Evolutionary conservation across 2,329 filamentous ascomycete genomes (phyloP), one percentile per base, ranked within the genome.

Genomic region (Fusarium bactridioides): DNA sequence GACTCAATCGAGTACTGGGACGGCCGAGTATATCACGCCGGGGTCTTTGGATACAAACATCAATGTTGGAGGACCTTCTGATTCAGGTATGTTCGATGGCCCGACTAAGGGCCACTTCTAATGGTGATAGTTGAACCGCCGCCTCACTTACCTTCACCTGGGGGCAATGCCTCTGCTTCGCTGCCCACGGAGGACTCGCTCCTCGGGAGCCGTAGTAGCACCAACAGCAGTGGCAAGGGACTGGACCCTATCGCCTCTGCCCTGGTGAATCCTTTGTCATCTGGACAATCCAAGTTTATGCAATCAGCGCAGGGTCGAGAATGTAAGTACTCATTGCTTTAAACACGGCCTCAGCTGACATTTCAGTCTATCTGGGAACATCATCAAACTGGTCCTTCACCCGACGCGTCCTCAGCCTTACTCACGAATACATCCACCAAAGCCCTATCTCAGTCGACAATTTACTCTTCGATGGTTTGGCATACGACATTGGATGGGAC

Each of bases 381-480:
- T 88, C 86, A 0, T 89, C 87, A 3, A 89, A 87, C 51, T 89
- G 87, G 87, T 86, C 86, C 0, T 89, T 88, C 55, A 83, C 83
- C 31, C 80, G 86, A 12, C 82, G 84, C 23, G 82, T 88, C 4
- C 78, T 89, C n/a, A 82, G 80, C 31, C 80, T 87, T 57, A 83
- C 83, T 0, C 84, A 88, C 53, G 83, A 87, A 64, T 81, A 84
- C 58, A 78, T 86, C 25, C 81, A 84, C 54, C 80, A 83, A 44
- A 78, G 79, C 5, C 82, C 83, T 3, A 76, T 85, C 0, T 83
- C 86, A 0, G 79, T 84, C 1, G 79, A 82, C 10, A 82, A 80
- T 4, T 76, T 88, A 3, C 78, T 86, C 1, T 88, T 87, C 47
- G 86, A 89, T 58, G 86, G 85, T 3, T 80, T 80, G 13, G 83